These are phyloP conservation scores for Aeminium ludgeri DNA, from an alignment of 495 filamentous ascomycete species.

Conservation along the genomic window DNA sequence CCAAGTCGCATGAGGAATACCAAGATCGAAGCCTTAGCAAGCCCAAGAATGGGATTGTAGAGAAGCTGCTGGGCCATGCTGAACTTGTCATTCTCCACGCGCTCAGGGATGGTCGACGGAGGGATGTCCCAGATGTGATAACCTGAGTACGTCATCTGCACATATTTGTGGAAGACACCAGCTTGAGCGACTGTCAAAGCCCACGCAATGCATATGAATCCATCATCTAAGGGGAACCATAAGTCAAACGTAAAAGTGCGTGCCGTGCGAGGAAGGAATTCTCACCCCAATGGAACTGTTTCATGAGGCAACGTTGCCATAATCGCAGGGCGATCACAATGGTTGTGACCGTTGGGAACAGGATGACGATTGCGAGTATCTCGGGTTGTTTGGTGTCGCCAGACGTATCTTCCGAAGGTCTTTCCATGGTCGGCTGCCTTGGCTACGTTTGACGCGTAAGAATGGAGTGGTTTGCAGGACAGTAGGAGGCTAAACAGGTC, in stretches of 20 bases:
- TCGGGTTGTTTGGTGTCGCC: background rate
- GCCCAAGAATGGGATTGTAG: constrained; percentile 43
- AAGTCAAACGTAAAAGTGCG: background rate
- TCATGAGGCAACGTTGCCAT: background rate
- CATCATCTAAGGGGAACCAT: background rate
- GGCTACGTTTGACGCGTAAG: too few species aligned
- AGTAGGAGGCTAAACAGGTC: too few species aligned
- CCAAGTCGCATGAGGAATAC: constrained; percentile 36
- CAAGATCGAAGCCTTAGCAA: constrained; percentile 41
- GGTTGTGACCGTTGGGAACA: background rate
- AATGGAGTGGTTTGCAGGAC: too few species aligned
- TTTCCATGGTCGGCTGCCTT: too few species aligned
- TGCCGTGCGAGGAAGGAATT: too few species aligned
- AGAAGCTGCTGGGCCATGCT: constrained; percentile 42
- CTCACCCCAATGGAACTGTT: constrained; percentile 1
- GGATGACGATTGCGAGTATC: background rate
- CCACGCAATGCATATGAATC: background rate
- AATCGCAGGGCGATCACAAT: background rate
- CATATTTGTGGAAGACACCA: background rate
- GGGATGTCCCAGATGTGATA: constrained; percentile 13
- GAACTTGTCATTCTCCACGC: constrained; percentile 8
- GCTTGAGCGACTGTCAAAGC: background rate
- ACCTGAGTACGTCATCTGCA: background rate
- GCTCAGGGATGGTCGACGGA: constrained; percentile 5
- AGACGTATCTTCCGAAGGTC: too few species aligned